phyloP scores from a whole-genome alignment of 2,329 filamentous ascomycete genomes.

The Cercospora beticola region DNA sequence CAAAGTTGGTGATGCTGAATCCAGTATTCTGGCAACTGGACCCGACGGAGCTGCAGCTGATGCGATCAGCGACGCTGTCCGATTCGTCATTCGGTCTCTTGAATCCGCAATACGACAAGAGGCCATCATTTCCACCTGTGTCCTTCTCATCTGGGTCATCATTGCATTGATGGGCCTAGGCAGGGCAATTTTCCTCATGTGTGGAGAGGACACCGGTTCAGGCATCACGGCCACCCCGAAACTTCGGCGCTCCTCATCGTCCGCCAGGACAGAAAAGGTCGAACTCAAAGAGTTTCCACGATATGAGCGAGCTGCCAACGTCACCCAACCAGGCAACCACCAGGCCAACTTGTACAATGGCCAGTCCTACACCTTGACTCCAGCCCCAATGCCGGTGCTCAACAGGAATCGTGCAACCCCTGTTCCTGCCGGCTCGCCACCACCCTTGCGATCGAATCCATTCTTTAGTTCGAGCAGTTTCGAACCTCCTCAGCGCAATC shows the following conservation, averaged over 20 bases:
- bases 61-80: conserved; percentile 75
- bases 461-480: conserved; percentile 33
- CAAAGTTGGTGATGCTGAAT: conserved; percentile 55
- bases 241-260: conserved; percentile 11
- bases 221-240: conserved; percentile 20
- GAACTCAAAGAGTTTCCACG: conserved; percentile 38
- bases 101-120: conserved; percentile 69
- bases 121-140: conserved; percentile 71
- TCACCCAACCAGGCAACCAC: conserved; percentile 40
- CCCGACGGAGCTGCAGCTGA: conserved; percentile 72
- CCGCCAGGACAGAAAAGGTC: conserved; percentile 17
- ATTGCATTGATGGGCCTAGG: conserved; percentile 72
- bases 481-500: conserved; percentile 35
- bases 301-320: conserved; percentile 38
- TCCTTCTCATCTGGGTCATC: conserved; percentile 76
- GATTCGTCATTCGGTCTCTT: conserved; percentile 67
- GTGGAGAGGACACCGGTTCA: conserved; percentile 42
- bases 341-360: conserved; percentile 45
- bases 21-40: conserved; percentile 70
- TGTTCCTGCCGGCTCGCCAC: conserved; percentile 39
- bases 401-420: conserved; percentile 36
- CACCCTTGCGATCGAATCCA: conserved; percentile 32
- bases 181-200: conserved; percentile 63
- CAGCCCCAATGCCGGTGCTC: conserved; percentile 46
- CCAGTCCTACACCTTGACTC: conserved; percentile 48